Evolutionary conservation across 2,329 filamentous ascomycete species (phyloP).

Genomic region (Pseudocercospora musae): DNA sequence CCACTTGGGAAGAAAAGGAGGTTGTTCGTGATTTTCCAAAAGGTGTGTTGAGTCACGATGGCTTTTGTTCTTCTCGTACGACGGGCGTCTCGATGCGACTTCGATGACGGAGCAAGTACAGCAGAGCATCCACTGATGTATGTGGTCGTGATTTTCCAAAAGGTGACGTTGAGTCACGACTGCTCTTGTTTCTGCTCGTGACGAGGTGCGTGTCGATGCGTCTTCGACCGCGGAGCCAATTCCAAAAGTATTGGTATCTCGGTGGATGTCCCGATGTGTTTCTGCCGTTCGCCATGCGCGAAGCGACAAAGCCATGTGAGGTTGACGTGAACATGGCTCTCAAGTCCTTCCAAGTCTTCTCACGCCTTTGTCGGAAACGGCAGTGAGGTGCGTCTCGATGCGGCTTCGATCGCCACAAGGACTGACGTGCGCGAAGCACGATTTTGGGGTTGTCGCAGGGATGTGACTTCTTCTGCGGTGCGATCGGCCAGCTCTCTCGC

Average conservation of each 20-base stretch:
- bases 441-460: neutral
- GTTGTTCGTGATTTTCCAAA: neutral
- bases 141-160: neutral
- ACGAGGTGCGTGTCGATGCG: neutral
- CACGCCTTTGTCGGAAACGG: neutral
- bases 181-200: neutral
- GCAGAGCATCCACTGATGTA: neutral
- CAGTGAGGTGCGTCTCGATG: constrained; percentile 1
- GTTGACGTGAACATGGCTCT: neutral
- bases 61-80: neutral
- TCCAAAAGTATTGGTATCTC: neutral
- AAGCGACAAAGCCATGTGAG: neutral
- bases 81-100: neutral
- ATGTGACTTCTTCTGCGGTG: neutral
- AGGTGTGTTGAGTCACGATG: neutral
- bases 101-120: neutral
- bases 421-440: neutral
- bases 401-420: constrained; percentile 1
- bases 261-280: neutral
- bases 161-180: neutral
- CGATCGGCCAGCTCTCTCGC: neutral
- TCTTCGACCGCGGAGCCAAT: neutral
- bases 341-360: neutral
- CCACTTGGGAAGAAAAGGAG: neutral
- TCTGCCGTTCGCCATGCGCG: neutral